Base-by-base conservation (phyloP, 2,329 filamentous ascomycete species). In the Penicillium frequentans region DNA sequence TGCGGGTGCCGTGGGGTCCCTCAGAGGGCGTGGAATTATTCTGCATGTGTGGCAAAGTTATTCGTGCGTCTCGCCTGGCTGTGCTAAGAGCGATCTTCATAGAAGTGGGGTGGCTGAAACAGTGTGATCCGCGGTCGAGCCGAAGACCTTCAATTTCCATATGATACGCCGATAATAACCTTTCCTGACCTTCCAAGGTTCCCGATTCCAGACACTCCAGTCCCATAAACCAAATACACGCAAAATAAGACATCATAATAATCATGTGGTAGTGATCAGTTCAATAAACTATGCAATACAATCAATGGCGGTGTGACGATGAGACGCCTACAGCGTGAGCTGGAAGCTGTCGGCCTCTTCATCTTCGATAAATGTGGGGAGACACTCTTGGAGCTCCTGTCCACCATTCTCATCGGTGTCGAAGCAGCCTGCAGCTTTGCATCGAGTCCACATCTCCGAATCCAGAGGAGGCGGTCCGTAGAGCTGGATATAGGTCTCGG, bases 391-490 rank as follows among this genome's bases (percentile, higher is more conserved):
- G 6, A 64, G 65, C 48, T 67, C 65, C 42, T 63, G 61, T 14
- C 67, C 64, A 24, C 61, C 54, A 52, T 55, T 61, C 19, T 68
- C 60, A 13, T 56, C 48, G 6, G 39, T n/a, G 43, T 77, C 73
- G 55, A 79, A 73, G 44, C 71, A 69, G 47, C 75, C 75, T 13
- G 71, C 70, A 39, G 69, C 62, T 59, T 73, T 75, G 64, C 77
- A 74, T 33, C 72, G 68, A 43, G 68, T 68, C 73, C 76, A 78
- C 74, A 77, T 78, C 35, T 77, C 75, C 33, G 73, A 77, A 13
- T 75, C 77, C 37, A 74, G 65, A 7, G 75, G 72, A 13, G 76
- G 75, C 13, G 69, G 64, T 11, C 77, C 77, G 49, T 78, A 77
- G 1, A 77, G 68, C 56, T 75, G 68, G 56, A 77, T 69, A 60